Base-by-base conservation (phyloP, 805 yeast species). In the Metschnikowia aberdeeniae region DNA sequence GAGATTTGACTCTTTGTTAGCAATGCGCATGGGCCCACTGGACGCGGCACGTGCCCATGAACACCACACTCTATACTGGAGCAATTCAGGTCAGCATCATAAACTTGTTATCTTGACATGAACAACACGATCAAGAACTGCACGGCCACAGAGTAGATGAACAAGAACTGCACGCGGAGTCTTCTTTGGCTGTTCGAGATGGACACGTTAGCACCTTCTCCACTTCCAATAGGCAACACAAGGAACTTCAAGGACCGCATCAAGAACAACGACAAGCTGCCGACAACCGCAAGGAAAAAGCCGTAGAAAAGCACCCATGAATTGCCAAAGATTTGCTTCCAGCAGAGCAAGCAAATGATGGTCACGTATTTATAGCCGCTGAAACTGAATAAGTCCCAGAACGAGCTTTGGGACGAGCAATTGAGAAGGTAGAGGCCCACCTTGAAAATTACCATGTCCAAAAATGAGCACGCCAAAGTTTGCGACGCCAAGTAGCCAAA, bases 321-420 rank as follows among this genome's bases (percentile, higher is more conserved):
- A 32, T 55, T 52, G 3, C 68, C 66, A 34, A 72, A 68, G 38
- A 75, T 58, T 51, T 72, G 73, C 51, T 79, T 82, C 54, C 78
- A 61, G 34, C 82, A 60, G 54, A 84, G 66, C 42, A 79, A 69
- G n/a, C 77, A 61, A 13, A 83, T 76, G 50, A 85, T 73, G 7
- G 96, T 88, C 33, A 95, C 89, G 61, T 89, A 95, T 64, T 93
- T 93, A 74, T 93, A 95, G 31, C 98, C 97, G 41, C 90, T 83
- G 67, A 88, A 93, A 49, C 96, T 84, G 8, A 87, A 77, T 49
- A 93, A 70, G 63, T 93, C 99, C 76, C 90, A 82, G 33, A 87
- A 62, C 10, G 71, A 62, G 40, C 67, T 59, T 54, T 82, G 86
- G 2, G 86, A 77, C 12, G 78, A 77, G 44, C 88, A 81, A 48